Conservation (phyloP, 2,329 filamentous ascomycete genomes). For the Zasmidium cellare region DNA sequence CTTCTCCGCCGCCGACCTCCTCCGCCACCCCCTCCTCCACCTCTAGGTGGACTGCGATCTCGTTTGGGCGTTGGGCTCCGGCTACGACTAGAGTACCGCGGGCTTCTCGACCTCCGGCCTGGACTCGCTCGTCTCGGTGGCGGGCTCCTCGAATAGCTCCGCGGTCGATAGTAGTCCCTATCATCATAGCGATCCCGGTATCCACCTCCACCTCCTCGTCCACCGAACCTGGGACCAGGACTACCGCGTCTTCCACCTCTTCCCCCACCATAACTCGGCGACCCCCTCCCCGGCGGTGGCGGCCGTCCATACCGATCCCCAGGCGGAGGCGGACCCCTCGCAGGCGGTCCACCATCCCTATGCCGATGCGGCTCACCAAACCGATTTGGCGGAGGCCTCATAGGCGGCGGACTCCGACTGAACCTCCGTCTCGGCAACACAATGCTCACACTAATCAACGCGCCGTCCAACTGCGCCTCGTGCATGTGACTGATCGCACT, state of each 20-base stretch:
- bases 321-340: slow-evolving; percentile 7
- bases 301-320: slow-evolving; percentile 20
- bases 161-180: slow-evolving; percentile 28
- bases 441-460: slow-evolving; percentile 81
- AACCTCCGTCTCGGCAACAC: slow-evolving; percentile 82
- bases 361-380: slow-evolving; percentile 43
- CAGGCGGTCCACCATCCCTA: slow-evolving; percentile 30
- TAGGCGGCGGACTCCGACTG: slow-evolving; percentile 73
- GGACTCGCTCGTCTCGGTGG: slow-evolving; percentile 21
- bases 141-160: slow-evolving; percentile 30
- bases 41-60: slow-evolving; percentile 9
- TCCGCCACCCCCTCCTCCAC: slow-evolving; percentile 12
- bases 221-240: slow-evolving; percentile 24
- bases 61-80: slow-evolving; percentile 15
- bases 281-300: slow-evolving; percentile 24
- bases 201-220: slow-evolving; percentile 29
- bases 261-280: slow-evolving; percentile 23
- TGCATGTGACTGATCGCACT: slow-evolving; percentile 88
- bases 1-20: slow-evolving; percentile 19
- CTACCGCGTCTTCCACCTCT: slow-evolving; percentile 30
- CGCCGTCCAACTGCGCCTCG: slow-evolving; percentile 83
- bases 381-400: slow-evolving; percentile 58
- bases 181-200: slow-evolving; percentile 34
- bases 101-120: slow-evolving; percentile 18
- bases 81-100: slow-evolving; percentile 24